Base-by-base conservation (phyloP, 116 monocot species). In the Zostera marina region DNA sequence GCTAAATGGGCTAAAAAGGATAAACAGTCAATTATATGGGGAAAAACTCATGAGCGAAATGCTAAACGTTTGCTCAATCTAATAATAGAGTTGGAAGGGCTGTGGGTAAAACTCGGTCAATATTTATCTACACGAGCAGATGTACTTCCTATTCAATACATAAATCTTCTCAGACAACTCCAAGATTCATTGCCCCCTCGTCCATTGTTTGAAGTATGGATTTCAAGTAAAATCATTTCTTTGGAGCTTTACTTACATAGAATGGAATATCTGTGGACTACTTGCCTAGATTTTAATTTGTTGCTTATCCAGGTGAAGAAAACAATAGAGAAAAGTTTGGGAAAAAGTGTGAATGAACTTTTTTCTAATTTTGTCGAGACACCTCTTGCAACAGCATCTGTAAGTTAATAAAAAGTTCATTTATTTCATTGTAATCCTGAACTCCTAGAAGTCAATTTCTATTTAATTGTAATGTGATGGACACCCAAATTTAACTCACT, bases 121-220 rank as follows among this genome's bases (percentile, higher is more conserved):
- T 96, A 96, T 70, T 59, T 96, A 57, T 96, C 96, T 15, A 96
- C 89, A 22, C 68, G 89, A 69, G 96, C 96, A 17, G 89, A 96
- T 77, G 89, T 96, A 14, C 82, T 96, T 68, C 96, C 89, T 58
- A 67, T 76, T 62, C 82, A 89, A 48, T 96, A 96, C 70, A 85
- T 83, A 65, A 26, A 12, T 60, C 73, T 80, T 24, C 80, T 96
- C 59, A 85, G 52, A 66, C 85, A 85, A 64, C 65, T 96, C 69
- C 96, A 96, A 52, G 96, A 96, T 66, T 96, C 96, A 51, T 85
- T 96, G 59, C 96, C 96, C 68, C 96, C 96, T 60, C 82, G 85
- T 26, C 79, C 85, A 41, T 47, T 85, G 56, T 52, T 72, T 63
- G 96, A 89, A 82, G 96, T 96, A 44, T 51, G 9, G 17, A 13